Percentiles rank a stretch among this genome's conserved stretches.
Conservation (phyloP, 805 yeast genomes). For the Metschnikowia colocasiae region DNA sequence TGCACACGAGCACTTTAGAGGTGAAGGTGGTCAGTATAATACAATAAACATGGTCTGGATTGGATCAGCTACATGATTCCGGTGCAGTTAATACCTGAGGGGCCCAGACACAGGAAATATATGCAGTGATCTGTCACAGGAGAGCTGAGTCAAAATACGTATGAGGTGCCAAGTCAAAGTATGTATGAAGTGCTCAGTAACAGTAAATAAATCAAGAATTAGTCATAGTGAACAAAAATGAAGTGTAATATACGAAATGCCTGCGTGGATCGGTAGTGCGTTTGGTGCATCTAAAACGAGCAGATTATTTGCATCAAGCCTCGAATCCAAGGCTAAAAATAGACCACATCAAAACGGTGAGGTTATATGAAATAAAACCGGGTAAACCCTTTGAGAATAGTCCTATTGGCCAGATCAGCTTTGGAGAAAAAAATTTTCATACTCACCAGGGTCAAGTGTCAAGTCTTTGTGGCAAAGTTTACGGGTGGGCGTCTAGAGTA, state of each 20-base stretch:
- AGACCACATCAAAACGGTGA: background rate
- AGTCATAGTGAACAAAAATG: too few species aligned
- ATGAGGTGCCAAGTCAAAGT: background rate
- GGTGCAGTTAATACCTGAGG: too few species aligned
- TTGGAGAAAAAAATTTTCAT: background rate
- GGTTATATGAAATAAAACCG: background rate
- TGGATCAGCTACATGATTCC: background rate
- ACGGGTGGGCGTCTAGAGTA: background rate
- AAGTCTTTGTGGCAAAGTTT: background rate
- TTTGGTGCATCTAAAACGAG: background rate
- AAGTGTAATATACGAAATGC: background rate
- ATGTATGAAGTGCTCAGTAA: too few species aligned
- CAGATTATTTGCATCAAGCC: background rate
- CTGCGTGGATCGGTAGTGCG: background rate
- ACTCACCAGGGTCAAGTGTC: background rate
- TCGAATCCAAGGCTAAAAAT: background rate
- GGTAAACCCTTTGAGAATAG: background rate
- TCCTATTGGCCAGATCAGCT: background rate
- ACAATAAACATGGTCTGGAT: background rate
- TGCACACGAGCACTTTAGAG: conserved; percentile 57
- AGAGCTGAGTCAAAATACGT: too few species aligned
- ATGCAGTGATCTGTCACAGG: background rate
- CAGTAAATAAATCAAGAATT: too few species aligned
- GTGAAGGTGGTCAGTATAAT: conserved; percentile 46
- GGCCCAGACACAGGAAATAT: background rate